Percentiles rank a stretch among this genome's conserved stretches.
Evolutionary conservation across 2,329 filamentous ascomycete genomes (phyloP).

Genomic region (Ophidiomyces ophidiicola): DNA sequence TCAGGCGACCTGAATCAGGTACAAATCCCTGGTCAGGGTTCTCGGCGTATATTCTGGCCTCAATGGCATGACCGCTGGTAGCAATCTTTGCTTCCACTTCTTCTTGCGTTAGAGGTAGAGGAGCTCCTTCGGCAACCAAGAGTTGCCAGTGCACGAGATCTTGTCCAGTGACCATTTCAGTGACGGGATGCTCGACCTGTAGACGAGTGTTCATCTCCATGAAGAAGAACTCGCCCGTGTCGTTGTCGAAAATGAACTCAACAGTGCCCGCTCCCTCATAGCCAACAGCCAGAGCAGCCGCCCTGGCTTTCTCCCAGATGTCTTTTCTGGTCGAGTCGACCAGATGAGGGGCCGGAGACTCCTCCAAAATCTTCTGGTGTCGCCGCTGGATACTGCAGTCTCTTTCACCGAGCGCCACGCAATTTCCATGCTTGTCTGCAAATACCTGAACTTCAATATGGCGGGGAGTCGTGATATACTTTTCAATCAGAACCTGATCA

Average conservation of each 20-base stretch:
- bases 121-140: constrained; percentile 62
- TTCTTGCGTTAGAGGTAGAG: constrained; percentile 52
- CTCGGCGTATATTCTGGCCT: constrained; percentile 93
- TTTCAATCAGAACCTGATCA: constrained; percentile 55
- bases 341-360: constrained; percentile 52
- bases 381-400: constrained; percentile 55
- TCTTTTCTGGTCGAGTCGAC: constrained; percentile 49
- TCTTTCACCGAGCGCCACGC: constrained; percentile 51
- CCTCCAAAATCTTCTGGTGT: constrained; percentile 56
- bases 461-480: constrained; percentile 54
- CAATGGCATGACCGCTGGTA: constrained; percentile 72
- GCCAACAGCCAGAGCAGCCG: constrained; percentile 50
- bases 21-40: constrained; percentile 86
- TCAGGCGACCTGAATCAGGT: constrained; percentile 77
- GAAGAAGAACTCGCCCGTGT: constrained; percentile 54
- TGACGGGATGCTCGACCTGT: constrained; percentile 95
- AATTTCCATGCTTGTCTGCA: constrained; percentile 53
- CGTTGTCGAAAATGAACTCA: constrained; percentile 59
- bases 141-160: constrained; percentile 95
- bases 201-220: constrained; percentile 70
- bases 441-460: constrained; percentile 59
- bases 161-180: constrained; percentile 61
- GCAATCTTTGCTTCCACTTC: constrained; percentile 59
- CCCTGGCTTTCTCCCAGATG: constrained; percentile 52
- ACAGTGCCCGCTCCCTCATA: constrained; percentile 57